phyloP scores from a whole-genome alignment of 2,329 filamentous ascomycete species.

The Bipolaris victoriae region DNA sequence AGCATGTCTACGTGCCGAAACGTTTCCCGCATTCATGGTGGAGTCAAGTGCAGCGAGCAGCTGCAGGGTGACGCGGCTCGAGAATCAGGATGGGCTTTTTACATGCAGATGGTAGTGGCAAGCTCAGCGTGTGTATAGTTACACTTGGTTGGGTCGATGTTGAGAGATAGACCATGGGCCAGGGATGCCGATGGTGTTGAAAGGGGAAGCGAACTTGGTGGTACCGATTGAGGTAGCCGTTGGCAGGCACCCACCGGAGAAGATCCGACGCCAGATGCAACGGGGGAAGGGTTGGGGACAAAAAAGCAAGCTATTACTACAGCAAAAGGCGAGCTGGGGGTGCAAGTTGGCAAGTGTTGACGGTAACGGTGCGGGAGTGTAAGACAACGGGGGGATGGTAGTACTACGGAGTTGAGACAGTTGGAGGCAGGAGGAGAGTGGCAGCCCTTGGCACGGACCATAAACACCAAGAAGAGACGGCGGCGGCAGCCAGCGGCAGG shows the following conservation, averaged over 20 bases:
- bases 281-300: not conserved
- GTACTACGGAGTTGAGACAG: too few relatives aligned
- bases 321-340: too few relatives aligned
- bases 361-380: too few relatives aligned
- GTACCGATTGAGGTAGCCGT: not conserved
- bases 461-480: not conserved
- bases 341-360: too few relatives aligned
- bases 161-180: not conserved
- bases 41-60: not conserved
- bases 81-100: not conserved
- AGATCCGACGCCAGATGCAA: not conserved
- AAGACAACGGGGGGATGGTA: too few relatives aligned
- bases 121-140: not conserved
- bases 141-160: not conserved
- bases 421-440: too few relatives aligned
- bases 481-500: not conserved
- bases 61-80: constrained; percentile 1
- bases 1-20: not conserved
- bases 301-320: not conserved
- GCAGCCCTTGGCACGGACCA: not conserved
- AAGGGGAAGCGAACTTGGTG: not conserved
- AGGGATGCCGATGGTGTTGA: constrained; percentile 6
- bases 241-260: not conserved
- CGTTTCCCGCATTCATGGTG: not conserved
- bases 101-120: not conserved